Percentiles rank a stretch among this genome's conserved stretches.
Conservation (phyloP, 106 monocot genomes). For the Platanthera zijinensis region DNA sequence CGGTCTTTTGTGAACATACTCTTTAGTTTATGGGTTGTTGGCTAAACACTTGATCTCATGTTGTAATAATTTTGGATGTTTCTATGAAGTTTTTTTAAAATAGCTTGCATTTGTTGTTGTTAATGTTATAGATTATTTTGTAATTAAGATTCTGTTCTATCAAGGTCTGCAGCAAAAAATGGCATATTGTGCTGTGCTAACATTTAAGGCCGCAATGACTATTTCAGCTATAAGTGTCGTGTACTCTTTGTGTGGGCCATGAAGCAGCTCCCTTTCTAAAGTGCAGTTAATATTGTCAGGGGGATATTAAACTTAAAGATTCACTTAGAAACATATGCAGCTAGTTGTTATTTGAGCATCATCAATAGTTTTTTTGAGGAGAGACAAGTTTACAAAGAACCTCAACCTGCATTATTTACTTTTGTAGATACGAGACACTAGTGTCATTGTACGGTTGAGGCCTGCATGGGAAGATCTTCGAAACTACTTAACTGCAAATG, state of each 20-base stretch:
- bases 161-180: too few species aligned
- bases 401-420: neutral
- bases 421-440: conserved; percentile 92
- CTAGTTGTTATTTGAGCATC: neutral
- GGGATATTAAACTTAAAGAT: neutral
- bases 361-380: neutral
- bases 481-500: conserved; percentile 89
- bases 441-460: conserved; percentile 87
- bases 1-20: too few species aligned
- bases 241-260: neutral
- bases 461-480: conserved; percentile 98
- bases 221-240: neutral
- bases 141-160: too few species aligned
- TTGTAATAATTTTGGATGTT: too few species aligned
- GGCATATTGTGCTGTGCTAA: too few species aligned
- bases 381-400: neutral
- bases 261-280: neutral
- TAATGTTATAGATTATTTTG: too few species aligned
- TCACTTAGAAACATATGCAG: neutral
- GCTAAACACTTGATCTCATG: too few species aligned
- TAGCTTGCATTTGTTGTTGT: too few species aligned
- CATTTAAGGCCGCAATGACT: too few species aligned
- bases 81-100: too few species aligned
- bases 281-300: neutral
- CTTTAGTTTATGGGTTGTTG: too few species aligned